Evolutionary conservation across 2,329 filamentous ascomycete species (phyloP).

Genomic region (Leptographium procerum): DNA sequence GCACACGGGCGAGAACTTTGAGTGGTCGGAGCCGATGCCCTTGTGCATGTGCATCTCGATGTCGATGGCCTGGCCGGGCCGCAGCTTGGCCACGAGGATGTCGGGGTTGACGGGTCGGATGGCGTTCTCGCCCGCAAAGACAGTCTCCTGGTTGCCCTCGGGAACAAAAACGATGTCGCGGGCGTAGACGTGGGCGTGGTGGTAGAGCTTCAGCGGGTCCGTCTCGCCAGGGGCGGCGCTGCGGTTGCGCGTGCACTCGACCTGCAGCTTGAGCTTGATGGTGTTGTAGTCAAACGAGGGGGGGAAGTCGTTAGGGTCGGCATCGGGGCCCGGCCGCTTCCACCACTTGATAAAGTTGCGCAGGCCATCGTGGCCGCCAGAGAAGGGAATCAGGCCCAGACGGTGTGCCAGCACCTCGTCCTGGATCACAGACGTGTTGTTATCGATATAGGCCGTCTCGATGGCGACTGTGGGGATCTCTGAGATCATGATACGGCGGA

Average conservation of each 20-base stretch:
- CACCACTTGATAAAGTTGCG: slow-evolving; percentile 71
- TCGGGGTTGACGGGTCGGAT: slow-evolving; percentile 79
- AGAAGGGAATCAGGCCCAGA: slow-evolving; percentile 81
- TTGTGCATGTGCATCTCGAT: slow-evolving; percentile 90
- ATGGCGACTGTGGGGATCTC: slow-evolving; percentile 93
- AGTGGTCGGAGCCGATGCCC: slow-evolving; percentile 85
- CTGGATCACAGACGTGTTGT: slow-evolving; percentile 97
- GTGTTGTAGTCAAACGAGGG: slow-evolving; percentile 74
- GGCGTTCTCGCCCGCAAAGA: slow-evolving; percentile 55
- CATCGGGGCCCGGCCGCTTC: slow-evolving; percentile 54
- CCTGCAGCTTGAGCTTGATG: slow-evolving; percentile 62
- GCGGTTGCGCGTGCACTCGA: slow-evolving; percentile 70
- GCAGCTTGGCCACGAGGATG: slow-evolving; percentile 87
- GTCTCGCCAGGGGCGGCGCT: slow-evolving; percentile 60
- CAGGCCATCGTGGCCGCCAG: slow-evolving; percentile 65
- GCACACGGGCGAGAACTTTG: slow-evolving; percentile 93
- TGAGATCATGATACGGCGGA: slow-evolving; percentile 87
- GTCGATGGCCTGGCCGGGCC: slow-evolving; percentile 78
- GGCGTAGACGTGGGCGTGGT: slow-evolving; percentile 75
- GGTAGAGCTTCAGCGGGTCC: slow-evolving; percentile 75
- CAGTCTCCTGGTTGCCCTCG: slow-evolving; percentile 58
- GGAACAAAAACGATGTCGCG: slow-evolving; percentile 66
- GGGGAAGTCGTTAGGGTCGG: slow-evolving; percentile 34
- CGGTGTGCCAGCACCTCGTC: slow-evolving; percentile 91
- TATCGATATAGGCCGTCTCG: slow-evolving; percentile 83